Base-by-base conservation (phyloP, 228 moss, liverwort and hornwort species). In the Sphagnum magellanicum region DNA sequence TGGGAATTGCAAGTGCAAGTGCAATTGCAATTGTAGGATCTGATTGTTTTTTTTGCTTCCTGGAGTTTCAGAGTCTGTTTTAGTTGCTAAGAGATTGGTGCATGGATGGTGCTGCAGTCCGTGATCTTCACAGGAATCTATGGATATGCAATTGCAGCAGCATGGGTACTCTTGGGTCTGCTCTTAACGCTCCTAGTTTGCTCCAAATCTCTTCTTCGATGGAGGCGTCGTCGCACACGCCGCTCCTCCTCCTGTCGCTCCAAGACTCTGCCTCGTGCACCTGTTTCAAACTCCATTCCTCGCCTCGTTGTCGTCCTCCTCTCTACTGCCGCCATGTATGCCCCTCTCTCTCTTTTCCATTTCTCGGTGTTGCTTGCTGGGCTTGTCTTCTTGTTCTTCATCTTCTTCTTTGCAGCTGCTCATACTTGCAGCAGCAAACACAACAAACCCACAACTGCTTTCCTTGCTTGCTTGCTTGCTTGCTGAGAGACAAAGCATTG, bases 251-350 rank as follows among this genome's bases (percentile, higher is more conserved):
- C 55, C 8, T 8, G 1, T 8, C 55, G 55, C 55, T 32, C 32
- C 32, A 32, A 32, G 32, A 32, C 32, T 32, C 32, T 32, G 32
- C 55, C 55, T 12, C 55, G 55, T 12, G 8, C 55, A 8, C 8
- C 8, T 55, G 8, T 1, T 12, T 55, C 8, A 73, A 80, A 73
- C 67, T 86, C 77, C 79, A 71, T 71, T 10, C 79, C 86, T 69
- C 86, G 82, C 0, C 6, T 82, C 63, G 78, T 86, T 66, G 86
- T 86, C 61, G 79, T 86, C 71, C 48, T 86, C n/a, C 72, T 86
- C 16, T 86, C 86, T 0, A 78, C 75, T 48, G 63, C 78, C n/a
- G 86, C 82, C 50, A 64, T 86, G 86, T 86, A 67, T 66, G 79
- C 14, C 14, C 1, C 57, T 8, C 32, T 32, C 32, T 32, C 32